A percentile compares a stretch with the other conserved stretches of the same genome.
Conservation (phyloP, 2,329 filamentous ascomycete genomes). For the Elsinoe ampelina region DNA sequence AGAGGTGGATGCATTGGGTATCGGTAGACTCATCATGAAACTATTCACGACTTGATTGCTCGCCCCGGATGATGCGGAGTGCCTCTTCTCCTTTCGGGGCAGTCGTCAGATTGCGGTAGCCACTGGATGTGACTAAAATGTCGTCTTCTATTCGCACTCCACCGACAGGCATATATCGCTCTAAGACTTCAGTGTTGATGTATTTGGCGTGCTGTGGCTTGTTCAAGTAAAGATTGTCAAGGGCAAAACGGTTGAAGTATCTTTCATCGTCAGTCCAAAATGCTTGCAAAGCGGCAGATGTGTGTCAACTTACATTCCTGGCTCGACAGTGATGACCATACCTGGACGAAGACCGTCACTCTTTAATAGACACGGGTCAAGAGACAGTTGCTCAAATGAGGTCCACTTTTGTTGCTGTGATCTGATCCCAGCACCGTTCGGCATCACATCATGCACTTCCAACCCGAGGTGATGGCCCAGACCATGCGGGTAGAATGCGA, state of each 20-base stretch:
- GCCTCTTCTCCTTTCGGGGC: conserved; percentile 60
- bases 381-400: not conserved
- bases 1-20: not conserved
- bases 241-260: conserved; percentile 87
- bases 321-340: conserved; percentile 49
- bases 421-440: not conserved
- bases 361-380: not conserved
- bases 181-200: conserved; percentile 64
- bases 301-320: conserved; percentile 32
- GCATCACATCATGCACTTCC: conserved; percentile 67
- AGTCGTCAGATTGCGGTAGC: conserved; percentile 63
- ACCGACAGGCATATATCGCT: conserved; percentile 74
- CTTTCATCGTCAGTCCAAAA: conserved; percentile 39
- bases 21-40: not conserved
- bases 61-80: conserved; percentile 43
- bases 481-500: conserved; percentile 86
- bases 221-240: conserved; percentile 62
- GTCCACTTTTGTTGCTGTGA: not conserved
- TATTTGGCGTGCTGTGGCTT: conserved; percentile 64
- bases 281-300: not conserved
- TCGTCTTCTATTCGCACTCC: conserved; percentile 68
- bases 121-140: conserved; percentile 59
- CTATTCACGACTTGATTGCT: conserved; percentile 1
- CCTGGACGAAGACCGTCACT: conserved; percentile 35
- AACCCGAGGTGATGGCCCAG: conserved; percentile 85